These are phyloP conservation scores for Mucor plumbeus DNA, from an alignment of 371 early-diverging fungal species.

Conservation along the genomic window DNA sequence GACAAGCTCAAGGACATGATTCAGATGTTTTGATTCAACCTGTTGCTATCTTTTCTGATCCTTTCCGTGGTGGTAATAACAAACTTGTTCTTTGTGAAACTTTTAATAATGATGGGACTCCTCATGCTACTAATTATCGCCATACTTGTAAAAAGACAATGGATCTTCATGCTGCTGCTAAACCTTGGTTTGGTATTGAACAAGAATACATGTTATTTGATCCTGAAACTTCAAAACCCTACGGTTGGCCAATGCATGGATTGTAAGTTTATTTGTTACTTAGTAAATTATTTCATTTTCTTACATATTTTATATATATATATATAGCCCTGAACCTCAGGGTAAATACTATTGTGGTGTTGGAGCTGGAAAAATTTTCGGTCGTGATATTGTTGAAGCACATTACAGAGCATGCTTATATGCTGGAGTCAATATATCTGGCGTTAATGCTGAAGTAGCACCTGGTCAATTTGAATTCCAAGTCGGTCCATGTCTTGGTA, in stretches of 20 bases:
- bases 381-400: slow-evolving; percentile 65
- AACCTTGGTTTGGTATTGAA: slow-evolving; percentile 70
- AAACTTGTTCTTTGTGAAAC: slow-evolving; percentile 64
- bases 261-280: not conserved
- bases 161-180: slow-evolving; percentile 43
- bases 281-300: not conserved
- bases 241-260: slow-evolving; percentile 57
- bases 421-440: slow-evolving; percentile 54
- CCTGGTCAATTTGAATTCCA: slow-evolving; percentile 61
- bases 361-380: slow-evolving; percentile 56
- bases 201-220: slow-evolving; percentile 64
- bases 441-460: slow-evolving; percentile 57
- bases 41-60: slow-evolving; percentile 61
- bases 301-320: not conserved
- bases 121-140: slow-evolving; percentile 61
- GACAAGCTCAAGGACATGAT: slow-evolving; percentile 63
- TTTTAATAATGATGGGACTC: slow-evolving; percentile 59
- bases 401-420: slow-evolving; percentile 67
- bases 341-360: slow-evolving; percentile 67
- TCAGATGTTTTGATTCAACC: slow-evolving; percentile 63
- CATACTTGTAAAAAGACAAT: slow-evolving; percentile 46
- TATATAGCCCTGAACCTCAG: slow-evolving; percentile 52
- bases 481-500: slow-evolving; percentile 57
- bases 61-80: slow-evolving; percentile 64
- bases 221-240: slow-evolving; percentile 39